phyloP scores from a whole-genome alignment of 176 grass and related monocot genomes.

The Oryza rufipogon region DNA sequence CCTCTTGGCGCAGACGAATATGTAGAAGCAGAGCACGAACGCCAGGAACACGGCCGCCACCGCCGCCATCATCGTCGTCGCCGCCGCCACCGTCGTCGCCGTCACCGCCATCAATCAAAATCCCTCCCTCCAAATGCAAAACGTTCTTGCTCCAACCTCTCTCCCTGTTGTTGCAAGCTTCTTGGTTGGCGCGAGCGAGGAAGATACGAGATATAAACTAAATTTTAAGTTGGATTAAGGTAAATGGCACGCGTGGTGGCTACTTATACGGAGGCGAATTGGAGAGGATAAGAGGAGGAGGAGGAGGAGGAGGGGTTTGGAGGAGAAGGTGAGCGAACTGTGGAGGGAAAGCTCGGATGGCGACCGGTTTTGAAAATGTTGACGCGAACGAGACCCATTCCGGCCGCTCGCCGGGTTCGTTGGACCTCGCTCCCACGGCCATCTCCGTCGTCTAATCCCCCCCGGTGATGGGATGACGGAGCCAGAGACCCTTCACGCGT shows the following conservation, averaged over 20 bases:
- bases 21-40: slow-evolving; percentile 65
- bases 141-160: neutral
- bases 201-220: neutral
- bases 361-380: slow-evolving; percentile 59
- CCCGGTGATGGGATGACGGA: neutral
- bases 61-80: slow-evolving; percentile 55
- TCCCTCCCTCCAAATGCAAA: neutral
- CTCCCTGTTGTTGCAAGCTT: neutral
- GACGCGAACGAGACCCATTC: slow-evolving; percentile 14
- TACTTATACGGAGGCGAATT: slow-evolving; percentile 45
- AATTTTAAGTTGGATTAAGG: slow-evolving; percentile 26
- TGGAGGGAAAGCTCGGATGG: slow-evolving; percentile 47
- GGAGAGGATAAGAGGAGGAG: slow-evolving; percentile 38
- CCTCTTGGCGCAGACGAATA: slow-evolving; percentile 65
- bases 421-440: slow-evolving; percentile 34
- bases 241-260: slow-evolving; percentile 11
- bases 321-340: slow-evolving; percentile 48
- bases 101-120: slow-evolving; percentile 50
- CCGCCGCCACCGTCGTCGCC: slow-evolving; percentile 54
- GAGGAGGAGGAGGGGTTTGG: slow-evolving; percentile 28
- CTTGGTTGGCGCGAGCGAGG: neutral
- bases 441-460: slow-evolving; percentile 39
- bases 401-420: neutral
- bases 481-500: no score
- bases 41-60: slow-evolving; percentile 56